Evolutionary conservation across 1,284 basidiomycete species (phyloP).

Genomic region (Trichosporon inkin): DNA sequence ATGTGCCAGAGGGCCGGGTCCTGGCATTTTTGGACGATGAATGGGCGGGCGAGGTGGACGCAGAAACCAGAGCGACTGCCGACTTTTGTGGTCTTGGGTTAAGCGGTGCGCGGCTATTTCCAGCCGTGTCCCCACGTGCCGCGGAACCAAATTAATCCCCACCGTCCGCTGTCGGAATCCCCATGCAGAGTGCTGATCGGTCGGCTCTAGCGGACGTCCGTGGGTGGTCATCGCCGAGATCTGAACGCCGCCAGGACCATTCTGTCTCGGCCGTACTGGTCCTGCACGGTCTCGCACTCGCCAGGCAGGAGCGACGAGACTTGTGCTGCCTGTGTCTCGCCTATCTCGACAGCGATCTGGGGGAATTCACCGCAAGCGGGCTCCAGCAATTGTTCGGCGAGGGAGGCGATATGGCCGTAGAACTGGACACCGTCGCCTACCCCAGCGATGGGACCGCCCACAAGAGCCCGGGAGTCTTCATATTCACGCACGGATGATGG

Average conservation of each 20-base stretch:
- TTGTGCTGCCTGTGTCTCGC: conserved; percentile 62
- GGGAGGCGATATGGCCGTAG: conserved; percentile 65
- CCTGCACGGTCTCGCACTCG: conserved; percentile 64
- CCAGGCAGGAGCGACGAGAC: conserved; percentile 60
- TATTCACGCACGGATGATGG: conserved; percentile 65
- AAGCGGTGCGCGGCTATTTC: conserved; percentile 2
- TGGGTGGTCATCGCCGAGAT: conserved; percentile 3
- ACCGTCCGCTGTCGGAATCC: not conserved
- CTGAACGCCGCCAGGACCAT: conserved; percentile 38
- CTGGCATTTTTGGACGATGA: conserved; percentile 31
- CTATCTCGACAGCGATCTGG: conserved; percentile 71
- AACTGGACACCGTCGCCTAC: conserved; percentile 66
- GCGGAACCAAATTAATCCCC: not conserved
- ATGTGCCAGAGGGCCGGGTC: conserved; percentile 37
- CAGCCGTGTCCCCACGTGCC: conserved; percentile 1
- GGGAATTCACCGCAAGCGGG: conserved; percentile 33
- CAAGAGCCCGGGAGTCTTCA: conserved; percentile 74
- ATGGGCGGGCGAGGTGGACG: not conserved
- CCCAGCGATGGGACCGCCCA: conserved; percentile 64
- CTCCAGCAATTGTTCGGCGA: conserved; percentile 55
- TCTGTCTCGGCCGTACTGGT: conserved; percentile 63
- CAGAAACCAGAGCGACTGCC: not conserved
- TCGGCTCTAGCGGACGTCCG: too few relatives aligned
- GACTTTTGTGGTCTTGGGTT: conserved; percentile 10
- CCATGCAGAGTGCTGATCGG: too few relatives aligned